Evolutionary conservation across 305 asterid genomes (phyloP), one percentile per base, ranked within the genome.

Genomic region (Stenogyne calaminthoides): DNA sequence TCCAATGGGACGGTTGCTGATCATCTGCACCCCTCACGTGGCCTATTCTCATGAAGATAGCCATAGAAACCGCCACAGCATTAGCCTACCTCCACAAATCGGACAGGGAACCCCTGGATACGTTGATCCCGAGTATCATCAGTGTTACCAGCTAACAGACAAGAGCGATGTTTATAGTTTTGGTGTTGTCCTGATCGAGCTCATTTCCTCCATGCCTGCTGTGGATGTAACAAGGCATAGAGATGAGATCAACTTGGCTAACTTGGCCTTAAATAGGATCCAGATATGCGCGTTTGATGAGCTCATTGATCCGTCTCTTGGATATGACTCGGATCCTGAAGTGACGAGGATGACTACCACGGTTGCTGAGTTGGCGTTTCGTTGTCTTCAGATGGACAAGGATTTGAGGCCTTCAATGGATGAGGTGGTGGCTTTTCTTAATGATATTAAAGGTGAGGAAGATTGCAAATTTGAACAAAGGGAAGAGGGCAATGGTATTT

Each of bases 361-460:
- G 7, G 89, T 88, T 9, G 95, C 95, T 2, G 91, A 88, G 84
- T 71, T 92, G 61, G 96, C 95, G 14, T 90, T 90, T 39, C 76
- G 78, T 18, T 92, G 96, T 73, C 47, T 92, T 83, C 96, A 89
- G 75, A 82, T 71, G 19, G 88, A 88, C 16, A 86, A 83, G 78
- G 93, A 92, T 5, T 10, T 87, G 93, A 87, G 97, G 78, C 97
- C 97, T 8, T 62, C 85, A 4, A 92, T 92, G 95, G 88, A 82
- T 14, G 95, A 85, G 73, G 95, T 88, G 16, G 34, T 83, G 73
- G 77, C 60, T 9, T 60, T 69, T 67, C 74, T 91, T 62, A 80
- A 67, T 68, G 85, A 76, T 6, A 81, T 92, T 20, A 71, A 69
- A 69, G 72, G 44, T 4, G 83, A 83, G 1, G 72, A 66, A n/a